Conservation (phyloP, 1,284 basidiomycete genomes). For the Fistulinella cinereoalba region DNA sequence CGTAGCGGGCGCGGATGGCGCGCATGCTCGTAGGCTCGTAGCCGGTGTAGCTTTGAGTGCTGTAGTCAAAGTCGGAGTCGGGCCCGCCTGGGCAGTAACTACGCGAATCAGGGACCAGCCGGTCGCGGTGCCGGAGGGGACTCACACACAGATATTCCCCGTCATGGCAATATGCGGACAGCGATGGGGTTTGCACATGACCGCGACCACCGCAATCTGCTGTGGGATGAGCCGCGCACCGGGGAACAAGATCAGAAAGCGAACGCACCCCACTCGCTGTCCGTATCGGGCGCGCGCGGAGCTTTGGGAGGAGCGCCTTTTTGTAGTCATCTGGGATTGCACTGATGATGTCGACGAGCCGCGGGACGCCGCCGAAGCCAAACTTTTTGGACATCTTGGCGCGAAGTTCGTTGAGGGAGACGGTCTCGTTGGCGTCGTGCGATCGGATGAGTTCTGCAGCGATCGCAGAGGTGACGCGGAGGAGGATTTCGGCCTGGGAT, state of each 20-base stretch:
- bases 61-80: constrained; percentile 99
- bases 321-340: constrained; percentile 98
- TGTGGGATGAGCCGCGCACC: constrained; percentile 5
- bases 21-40: constrained; percentile 99
- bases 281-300: constrained; percentile 92
- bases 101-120: too few relatives aligned
- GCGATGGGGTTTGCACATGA: constrained; percentile 99
- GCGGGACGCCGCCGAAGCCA: constrained; percentile 81
- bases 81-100: constrained; percentile 99
- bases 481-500: constrained; percentile 86
- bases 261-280: constrained; percentile 89
- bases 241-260: not conserved
- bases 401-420: constrained; percentile 88
- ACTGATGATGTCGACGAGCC: constrained; percentile 97
- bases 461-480: constrained; percentile 93
- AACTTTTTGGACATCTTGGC: constrained; percentile 89
- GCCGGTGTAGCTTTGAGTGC: constrained; percentile 96
- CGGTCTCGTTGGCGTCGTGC: constrained; percentile 71
- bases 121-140: too few relatives aligned
- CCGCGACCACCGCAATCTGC: constrained; percentile 97
- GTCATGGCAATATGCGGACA: constrained; percentile 99
- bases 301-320: constrained; percentile 84
- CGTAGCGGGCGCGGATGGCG: constrained; percentile 96
- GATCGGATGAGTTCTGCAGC: constrained; percentile 92
- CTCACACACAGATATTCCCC: constrained; percentile 98